Base-by-base conservation (phyloP, 768 basidiomycete genomes). In the Collybia sp. region DNA sequence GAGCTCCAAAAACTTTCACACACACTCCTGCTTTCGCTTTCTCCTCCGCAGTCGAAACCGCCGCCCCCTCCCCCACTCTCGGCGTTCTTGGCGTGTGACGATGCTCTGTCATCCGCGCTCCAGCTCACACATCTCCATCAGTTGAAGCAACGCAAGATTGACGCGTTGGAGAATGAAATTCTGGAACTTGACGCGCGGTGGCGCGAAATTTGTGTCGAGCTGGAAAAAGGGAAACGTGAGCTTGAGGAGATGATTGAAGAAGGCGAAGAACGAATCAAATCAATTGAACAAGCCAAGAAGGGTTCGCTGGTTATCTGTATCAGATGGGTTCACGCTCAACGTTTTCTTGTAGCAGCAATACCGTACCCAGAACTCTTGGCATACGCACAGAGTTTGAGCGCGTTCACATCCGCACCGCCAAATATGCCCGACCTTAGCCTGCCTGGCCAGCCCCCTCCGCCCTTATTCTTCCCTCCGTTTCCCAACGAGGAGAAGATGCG, bases 401-500 rank as follows among this genome's bases (percentile, higher is more conserved):
- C 86, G 12, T 93, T 91, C 64, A 90, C 90, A 5, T 90, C 90
- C 30, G 90, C 89, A 9, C 90, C 90, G 6, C 90, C 90, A 9
- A 89, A 88, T 57, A 85, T 90, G 80, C 87, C 87, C 16, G 87
- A 88, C 55, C 74, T 82, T 40, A 71, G 71, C 18, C 65, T 80
- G 5, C 82, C 85, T 1, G 85, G 84, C 8, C 87, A 85, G 54
- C 82, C 82, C 10, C 85, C 85, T 0, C 82, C 83, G 13, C 86
- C 85, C 13, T 59, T 88, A 35, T 91, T 93, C 73, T 90, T 91
- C 68, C 89, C 89, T 32, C 91, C 91, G 10, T 93, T 91, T 62
- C 90, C 90, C 1, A 91, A 90, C 58, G 89, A 91, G 66, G 90
- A 91, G 61, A 92, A 89, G 65, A 90, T 93, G 87, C 82, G 89